phyloP scores from a whole-genome alignment of 352 stramenopile species.

The Phytophthora capsici region DNA sequence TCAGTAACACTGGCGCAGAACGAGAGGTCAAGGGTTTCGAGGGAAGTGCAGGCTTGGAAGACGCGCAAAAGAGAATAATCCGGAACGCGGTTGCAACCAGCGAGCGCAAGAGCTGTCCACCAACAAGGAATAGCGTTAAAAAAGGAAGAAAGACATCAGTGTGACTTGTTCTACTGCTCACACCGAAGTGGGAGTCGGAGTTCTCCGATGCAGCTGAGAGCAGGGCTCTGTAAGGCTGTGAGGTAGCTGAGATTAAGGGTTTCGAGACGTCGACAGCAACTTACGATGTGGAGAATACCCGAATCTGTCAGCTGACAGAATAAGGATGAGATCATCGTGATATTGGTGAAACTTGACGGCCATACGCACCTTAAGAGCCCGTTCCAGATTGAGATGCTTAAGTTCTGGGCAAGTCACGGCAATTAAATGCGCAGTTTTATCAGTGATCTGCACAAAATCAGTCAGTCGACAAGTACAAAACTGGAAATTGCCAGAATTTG shows the following conservation, averaged over 20 bases:
- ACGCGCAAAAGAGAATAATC: constrained; percentile 86
- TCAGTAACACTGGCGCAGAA: constrained; percentile 85
- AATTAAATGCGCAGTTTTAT: constrained; percentile 46
- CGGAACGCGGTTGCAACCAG: constrained; percentile 77
- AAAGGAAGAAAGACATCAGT: no score
- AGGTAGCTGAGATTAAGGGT: constrained; percentile 67
- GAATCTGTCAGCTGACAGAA: constrained; percentile 60
- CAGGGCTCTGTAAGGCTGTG: constrained; percentile 49
- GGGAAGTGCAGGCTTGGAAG: constrained; percentile 68
- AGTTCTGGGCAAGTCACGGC: constrained; percentile 45
- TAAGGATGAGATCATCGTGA: not conserved
- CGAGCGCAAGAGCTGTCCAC: constrained; percentile 61
- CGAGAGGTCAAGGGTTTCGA: constrained; percentile 82
- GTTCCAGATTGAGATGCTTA: constrained; percentile 48
- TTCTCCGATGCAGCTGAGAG: constrained; percentile 66
- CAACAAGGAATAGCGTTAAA: not conserved
- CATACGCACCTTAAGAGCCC: constrained; percentile 44
- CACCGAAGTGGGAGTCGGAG: constrained; percentile 59
- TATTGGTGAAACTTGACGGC: not conserved
- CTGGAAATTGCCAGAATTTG: not conserved
- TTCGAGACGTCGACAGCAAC: constrained; percentile 52
- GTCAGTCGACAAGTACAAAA: constrained; percentile 5
- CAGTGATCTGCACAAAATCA: constrained; percentile 46
- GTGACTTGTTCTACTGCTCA: constrained; percentile 21
- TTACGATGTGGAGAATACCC: constrained; percentile 61